A percentile compares a stretch with the other conserved stretches of the same genome.
These are phyloP conservation scores for Globisporangium camurandrum DNA, from an alignment of 352 stramenopile genomes.

Conservation along the genomic window DNA sequence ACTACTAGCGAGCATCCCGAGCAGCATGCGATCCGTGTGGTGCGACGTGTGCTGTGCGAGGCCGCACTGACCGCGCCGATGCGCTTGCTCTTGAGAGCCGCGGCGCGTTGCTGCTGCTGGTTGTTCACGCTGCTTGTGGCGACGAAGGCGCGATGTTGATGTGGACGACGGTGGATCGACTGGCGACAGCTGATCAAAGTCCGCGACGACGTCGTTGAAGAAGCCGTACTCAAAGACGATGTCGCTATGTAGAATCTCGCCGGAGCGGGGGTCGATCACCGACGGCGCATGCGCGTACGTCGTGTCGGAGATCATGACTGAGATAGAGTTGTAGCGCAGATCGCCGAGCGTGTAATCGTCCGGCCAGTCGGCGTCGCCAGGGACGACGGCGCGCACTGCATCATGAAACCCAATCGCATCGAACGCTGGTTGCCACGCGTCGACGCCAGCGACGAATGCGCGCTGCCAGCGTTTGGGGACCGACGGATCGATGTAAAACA, in stretches of 20 bases:
- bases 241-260: conserved; percentile 83
- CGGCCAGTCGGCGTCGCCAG: conserved; percentile 65
- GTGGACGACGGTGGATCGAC: conserved; percentile 17
- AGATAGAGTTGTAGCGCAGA: conserved; percentile 83
- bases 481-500: conserved; percentile 81
- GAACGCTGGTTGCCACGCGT: conserved; percentile 78
- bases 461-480: conserved; percentile 60
- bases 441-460: conserved; percentile 51
- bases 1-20: conserved; percentile 20
- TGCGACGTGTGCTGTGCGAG: conserved; percentile 29
- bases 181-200: conserved; percentile 43
- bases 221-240: conserved; percentile 86
- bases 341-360: conserved; percentile 77
- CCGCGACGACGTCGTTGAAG: conserved; percentile 54
- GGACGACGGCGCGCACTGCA: conserved; percentile 61
- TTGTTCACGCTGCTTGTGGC: too few relatives aligned
- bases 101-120: neutral
- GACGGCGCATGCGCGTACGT: conserved; percentile 63
- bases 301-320: conserved; percentile 72
- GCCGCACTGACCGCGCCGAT: conserved; percentile 28
- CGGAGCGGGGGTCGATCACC: conserved; percentile 68
- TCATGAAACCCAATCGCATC: conserved; percentile 59
- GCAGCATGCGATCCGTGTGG: conserved; percentile 30
- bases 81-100: too few relatives aligned
- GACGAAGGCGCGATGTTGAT: neutral